These are phyloP conservation scores for Yamadazyma atlantica DNA, from an alignment of 1,139 yeast genomes.

Conservation along the genomic window DNA sequence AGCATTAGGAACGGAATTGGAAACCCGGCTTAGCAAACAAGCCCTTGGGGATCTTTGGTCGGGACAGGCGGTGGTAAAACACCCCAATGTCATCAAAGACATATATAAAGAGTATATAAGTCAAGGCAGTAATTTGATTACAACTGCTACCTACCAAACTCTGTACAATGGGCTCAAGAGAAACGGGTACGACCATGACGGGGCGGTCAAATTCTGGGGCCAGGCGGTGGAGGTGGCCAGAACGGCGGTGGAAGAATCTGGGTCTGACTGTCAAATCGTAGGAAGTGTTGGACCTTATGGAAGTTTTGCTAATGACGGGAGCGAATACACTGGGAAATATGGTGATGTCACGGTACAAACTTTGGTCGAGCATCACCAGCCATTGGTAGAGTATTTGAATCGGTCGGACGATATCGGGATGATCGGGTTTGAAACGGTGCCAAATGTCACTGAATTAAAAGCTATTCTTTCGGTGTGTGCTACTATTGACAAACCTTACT, in stretches of 20 bases:
- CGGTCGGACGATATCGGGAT: constrained; percentile 43
- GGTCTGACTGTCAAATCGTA: constrained; percentile 2
- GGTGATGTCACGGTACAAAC: constrained; percentile 24
- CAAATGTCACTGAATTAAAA: constrained; percentile 50
- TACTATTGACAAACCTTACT: constrained; percentile 25
- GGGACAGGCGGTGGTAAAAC: constrained; percentile 49
- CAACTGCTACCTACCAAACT: constrained; percentile 66
- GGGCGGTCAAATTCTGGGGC: constrained; percentile 30
- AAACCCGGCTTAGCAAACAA: constrained; percentile 18
- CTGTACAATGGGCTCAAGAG: constrained; percentile 33
- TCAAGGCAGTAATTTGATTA: constrained; percentile 56
- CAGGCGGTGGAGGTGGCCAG: constrained; percentile 30
- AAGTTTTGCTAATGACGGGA: constrained; percentile 61
- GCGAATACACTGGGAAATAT: constrained; percentile 69
- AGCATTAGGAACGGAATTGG: constrained; percentile 33
- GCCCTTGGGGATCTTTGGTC: constrained; percentile 50
- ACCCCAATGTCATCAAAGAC: constrained; percentile 45
- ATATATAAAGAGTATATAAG: constrained; percentile 52
- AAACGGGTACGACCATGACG: constrained; percentile 14
- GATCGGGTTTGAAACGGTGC: constrained; percentile 68
- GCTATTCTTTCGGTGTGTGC: constrained; percentile 20
- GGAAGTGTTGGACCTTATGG: constrained; percentile 79
- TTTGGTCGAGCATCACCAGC: constrained; percentile 47
- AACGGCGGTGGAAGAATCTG: constrained; percentile 22
- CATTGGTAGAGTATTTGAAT: constrained; percentile 42